Percentiles rank a stretch among this genome's conserved stretches.
Evolutionary conservation across 495 filamentous ascomycete genomes (phyloP).

Genomic region (Aspergillus biplanus): DNA sequence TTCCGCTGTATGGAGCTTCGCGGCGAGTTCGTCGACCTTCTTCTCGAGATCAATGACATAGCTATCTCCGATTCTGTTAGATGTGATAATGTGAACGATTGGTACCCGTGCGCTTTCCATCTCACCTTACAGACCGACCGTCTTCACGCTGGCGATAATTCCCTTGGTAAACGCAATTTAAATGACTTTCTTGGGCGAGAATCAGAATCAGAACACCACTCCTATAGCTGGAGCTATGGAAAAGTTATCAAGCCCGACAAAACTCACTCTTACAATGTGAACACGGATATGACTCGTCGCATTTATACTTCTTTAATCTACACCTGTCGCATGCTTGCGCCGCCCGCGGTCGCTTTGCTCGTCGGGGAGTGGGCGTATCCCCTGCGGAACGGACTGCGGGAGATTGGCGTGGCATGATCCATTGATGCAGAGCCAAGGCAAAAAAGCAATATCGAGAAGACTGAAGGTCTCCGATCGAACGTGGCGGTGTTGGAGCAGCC

Average conservation of each 20-base stretch:
- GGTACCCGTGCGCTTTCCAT: background rate
- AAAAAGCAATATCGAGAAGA: too few species aligned
- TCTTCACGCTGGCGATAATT: slow-evolving; percentile 43
- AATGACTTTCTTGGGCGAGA: slow-evolving; percentile 30
- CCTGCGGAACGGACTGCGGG: slow-evolving; percentile 14
- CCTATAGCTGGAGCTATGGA: background rate
- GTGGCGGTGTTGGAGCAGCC: background rate
- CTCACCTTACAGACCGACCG: slow-evolving; percentile 41
- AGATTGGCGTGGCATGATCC: slow-evolving; percentile 27
- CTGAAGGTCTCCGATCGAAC: background rate
- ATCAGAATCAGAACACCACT: background rate
- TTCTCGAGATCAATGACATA: slow-evolving; percentile 44
- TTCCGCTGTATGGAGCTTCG: slow-evolving; percentile 34
- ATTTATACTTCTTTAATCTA: slow-evolving; percentile 49
- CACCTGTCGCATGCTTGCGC: slow-evolving; percentile 48
- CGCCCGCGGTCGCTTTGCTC: slow-evolving; percentile 42
- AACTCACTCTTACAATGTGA: slow-evolving; percentile 44
- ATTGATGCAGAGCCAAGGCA: slow-evolving; percentile 8
- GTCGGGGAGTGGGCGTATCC: slow-evolving; percentile 34
- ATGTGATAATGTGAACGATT: background rate
- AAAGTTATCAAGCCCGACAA: too few species aligned
- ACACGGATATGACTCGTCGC: slow-evolving; percentile 47
- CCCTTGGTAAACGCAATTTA: slow-evolving; percentile 42
- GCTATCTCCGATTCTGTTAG: slow-evolving; percentile 17
- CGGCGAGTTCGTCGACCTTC: slow-evolving; percentile 40